Evolutionary conservation across 164 flowering plant genomes (phyloP).

Genomic region (Litsea cubeba): DNA sequence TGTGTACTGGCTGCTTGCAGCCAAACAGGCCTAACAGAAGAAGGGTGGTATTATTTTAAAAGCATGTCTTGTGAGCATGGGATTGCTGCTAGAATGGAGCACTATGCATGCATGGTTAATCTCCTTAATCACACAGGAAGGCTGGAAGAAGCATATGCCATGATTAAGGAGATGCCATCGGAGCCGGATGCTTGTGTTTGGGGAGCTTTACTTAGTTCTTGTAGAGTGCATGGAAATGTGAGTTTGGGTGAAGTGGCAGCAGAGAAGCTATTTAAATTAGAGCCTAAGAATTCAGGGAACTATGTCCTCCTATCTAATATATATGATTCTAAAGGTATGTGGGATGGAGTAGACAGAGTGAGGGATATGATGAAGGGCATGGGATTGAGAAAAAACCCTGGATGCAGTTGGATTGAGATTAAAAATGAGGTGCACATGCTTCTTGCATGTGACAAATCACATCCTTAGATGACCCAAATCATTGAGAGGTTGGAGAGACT

Average conservation of each 20-base stretch:
- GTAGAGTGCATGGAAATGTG: constrained; percentile 56
- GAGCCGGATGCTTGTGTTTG: constrained; percentile 81
- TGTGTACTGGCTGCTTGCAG: constrained; percentile 65
- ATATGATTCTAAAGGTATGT: constrained; percentile 66
- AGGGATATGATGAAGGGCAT: constrained; percentile 48
- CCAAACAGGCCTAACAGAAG: constrained; percentile 51
- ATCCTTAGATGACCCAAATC: constrained; percentile 57
- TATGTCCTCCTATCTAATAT: constrained; percentile 70
- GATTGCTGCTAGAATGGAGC: constrained; percentile 55
- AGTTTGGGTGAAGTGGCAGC: constrained; percentile 63
- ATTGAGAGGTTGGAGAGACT: constrained; percentile 39
- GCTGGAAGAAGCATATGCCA: constrained; percentile 60
- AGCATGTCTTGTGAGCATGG: constrained; percentile 56
- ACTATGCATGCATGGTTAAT: constrained; percentile 69
- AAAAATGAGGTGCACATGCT: constrained; percentile 62
- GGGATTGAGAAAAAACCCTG: constrained; percentile 66
- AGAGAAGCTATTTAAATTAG: constrained; percentile 47
- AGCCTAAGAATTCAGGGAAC: constrained; percentile 71
- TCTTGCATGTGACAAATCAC: constrained; percentile 58
- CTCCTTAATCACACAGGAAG: constrained; percentile 69
- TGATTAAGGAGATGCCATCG: constrained; percentile 55
- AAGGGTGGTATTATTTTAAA: constrained; percentile 52
- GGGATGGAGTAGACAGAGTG: constrained; percentile 49
- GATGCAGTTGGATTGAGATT: constrained; percentile 77
- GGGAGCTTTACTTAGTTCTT: constrained; percentile 80